phyloP scores from a whole-genome alignment of 202 grass and related monocot genomes.

The Zoysia matrella region DNA sequence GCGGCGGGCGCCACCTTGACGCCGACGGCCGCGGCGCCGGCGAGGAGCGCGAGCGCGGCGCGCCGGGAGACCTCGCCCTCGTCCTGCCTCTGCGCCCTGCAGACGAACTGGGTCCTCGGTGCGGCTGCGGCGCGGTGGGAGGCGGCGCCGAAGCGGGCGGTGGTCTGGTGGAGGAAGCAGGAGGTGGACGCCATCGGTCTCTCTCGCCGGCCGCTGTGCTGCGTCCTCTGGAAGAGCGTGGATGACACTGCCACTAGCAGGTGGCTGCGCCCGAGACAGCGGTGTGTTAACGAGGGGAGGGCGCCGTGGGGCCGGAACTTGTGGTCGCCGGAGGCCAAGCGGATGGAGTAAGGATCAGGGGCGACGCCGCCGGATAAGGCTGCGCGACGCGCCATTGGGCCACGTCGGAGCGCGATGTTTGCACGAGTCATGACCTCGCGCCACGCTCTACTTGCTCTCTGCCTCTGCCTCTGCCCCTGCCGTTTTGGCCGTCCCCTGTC shows the following conservation, averaged over 20 bases:
- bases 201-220: background rate
- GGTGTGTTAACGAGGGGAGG: background rate
- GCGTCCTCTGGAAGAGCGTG: background rate
- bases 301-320: constrained; percentile 30
- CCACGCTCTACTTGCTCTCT: background rate
- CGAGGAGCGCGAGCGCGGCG: constrained; percentile 65
- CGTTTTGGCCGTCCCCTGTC: too few relatives aligned
- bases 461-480: too few relatives aligned
- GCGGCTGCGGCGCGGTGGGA: constrained; percentile 19
- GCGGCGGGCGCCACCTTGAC: constrained; percentile 72
- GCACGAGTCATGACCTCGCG: too few relatives aligned
- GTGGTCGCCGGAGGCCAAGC: constrained; percentile 44
- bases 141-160: constrained; percentile 50
- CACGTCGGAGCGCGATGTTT: constrained; percentile 65
- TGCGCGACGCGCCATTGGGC: constrained; percentile 65
- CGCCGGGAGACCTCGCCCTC: constrained; percentile 50
- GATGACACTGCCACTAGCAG: background rate
- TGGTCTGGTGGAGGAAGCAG: constrained; percentile 89
- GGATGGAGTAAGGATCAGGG: constrained; percentile 69
- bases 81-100: constrained; percentile 66
- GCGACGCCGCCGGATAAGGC: constrained; percentile 70
- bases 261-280: too few relatives aligned
- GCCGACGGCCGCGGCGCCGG: constrained; percentile 59
- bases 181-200: constrained; percentile 82
- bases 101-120: constrained; percentile 56